Evolutionary conservation across 1,139 yeast genomes (phyloP).

Genomic region (Blastobotrys apis): DNA sequence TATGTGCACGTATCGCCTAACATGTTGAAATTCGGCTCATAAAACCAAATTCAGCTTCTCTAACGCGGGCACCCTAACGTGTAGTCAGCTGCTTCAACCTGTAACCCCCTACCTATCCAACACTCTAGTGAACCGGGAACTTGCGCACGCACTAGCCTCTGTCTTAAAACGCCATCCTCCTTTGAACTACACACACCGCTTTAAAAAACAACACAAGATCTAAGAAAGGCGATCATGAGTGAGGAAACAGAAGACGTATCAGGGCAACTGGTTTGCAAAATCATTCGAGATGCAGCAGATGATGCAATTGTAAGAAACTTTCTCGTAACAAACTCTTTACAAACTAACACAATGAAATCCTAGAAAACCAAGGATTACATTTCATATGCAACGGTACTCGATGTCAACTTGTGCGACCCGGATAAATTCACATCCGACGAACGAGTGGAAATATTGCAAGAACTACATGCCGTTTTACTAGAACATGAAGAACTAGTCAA

Average conservation of each 20-base stretch:
- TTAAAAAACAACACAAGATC: too few species aligned
- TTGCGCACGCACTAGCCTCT: too few species aligned
- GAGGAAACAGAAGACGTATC: not conserved
- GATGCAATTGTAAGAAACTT: conserved; percentile 22
- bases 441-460: conserved; percentile 41
- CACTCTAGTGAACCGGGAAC: too few species aligned
- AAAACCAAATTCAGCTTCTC: too few species aligned
- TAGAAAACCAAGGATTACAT: conserved; percentile 48
- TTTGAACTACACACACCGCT: too few species aligned
- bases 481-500: conserved; percentile 44
- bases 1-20: too few species aligned
- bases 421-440: conserved; percentile 46
- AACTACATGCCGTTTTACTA: conserved; percentile 43
- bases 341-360: not conserved
- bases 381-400: conserved; percentile 69
- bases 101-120: too few species aligned
- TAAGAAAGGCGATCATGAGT: too few species aligned
- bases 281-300: conserved; percentile 25
- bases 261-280: conserved; percentile 15
- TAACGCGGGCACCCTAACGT: too few species aligned
- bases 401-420: conserved; percentile 54
- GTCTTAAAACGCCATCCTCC: too few species aligned
- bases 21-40: too few species aligned
- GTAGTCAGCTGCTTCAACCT: too few species aligned
- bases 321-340: not conserved